Evolutionary conservation across 768 basidiomycete genomes (phyloP).

Genomic region (Hebeloma cylindrosporum): DNA sequence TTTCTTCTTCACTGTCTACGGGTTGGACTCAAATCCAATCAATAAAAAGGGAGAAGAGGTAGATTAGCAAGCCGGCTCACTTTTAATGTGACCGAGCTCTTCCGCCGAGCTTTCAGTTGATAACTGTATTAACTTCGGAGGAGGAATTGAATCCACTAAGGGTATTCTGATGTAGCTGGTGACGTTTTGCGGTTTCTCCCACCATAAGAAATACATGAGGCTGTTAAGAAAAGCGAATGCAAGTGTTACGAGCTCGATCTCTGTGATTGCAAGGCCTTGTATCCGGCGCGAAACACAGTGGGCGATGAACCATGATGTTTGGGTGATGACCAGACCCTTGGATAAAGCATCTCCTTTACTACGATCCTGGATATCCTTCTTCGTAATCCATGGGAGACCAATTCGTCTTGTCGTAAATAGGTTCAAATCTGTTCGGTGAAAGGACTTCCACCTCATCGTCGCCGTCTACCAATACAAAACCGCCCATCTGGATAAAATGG

Average conservation of each 20-base stretch:
- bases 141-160: no score
- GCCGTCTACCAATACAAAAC: slow-evolving; percentile 18
- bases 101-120: no score
- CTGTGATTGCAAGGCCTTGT: slow-evolving; percentile 26
- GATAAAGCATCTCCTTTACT: slow-evolving; percentile 33
- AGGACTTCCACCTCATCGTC: slow-evolving; percentile 16
- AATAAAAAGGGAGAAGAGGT: no score
- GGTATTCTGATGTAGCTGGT: no score
- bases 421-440: slow-evolving; percentile 4
- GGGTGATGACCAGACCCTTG: slow-evolving; percentile 31
- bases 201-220: slow-evolving; percentile 35
- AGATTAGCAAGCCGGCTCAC: no score
- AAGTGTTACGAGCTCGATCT: slow-evolving; percentile 37
- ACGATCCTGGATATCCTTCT: slow-evolving; percentile 19
- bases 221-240: slow-evolving; percentile 31
- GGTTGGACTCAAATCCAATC: no score
- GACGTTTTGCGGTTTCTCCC: slow-evolving; percentile 37
- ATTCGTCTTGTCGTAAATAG: slow-evolving; percentile 9
- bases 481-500: slow-evolving; percentile 17
- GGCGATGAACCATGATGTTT: slow-evolving; percentile 34
- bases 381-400: slow-evolving; percentile 10
- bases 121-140: no score
- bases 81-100: no score
- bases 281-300: slow-evolving; percentile 25
- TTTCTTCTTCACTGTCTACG: no score